Conservation (phyloP, 2,329 filamentous ascomycete genomes). For the Stylonectria norvegica region DNA sequence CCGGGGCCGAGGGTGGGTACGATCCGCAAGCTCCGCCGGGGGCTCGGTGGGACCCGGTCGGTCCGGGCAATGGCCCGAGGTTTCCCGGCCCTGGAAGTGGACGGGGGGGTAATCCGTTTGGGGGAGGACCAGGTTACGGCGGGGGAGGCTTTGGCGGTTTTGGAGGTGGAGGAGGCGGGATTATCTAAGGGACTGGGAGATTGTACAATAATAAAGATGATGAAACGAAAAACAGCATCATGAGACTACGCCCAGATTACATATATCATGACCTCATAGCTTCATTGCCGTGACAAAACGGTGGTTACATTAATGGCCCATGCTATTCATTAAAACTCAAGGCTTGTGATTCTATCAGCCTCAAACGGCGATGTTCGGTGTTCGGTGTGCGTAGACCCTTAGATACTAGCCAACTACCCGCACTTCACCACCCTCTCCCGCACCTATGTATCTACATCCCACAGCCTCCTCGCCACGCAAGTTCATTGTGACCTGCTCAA, state of each 20-base stretch:
- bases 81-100: slow-evolving; percentile 44
- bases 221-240: slow-evolving; percentile 6
- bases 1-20: slow-evolving; percentile 29
- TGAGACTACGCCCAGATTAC: slow-evolving; percentile 14
- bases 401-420: too few species aligned
- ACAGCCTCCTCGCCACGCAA: slow-evolving; percentile 15
- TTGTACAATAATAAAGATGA: too few species aligned
- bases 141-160: slow-evolving; percentile 35
- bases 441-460: slow-evolving; percentile 24
- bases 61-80: slow-evolving; percentile 57
- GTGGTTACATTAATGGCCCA: too few species aligned
- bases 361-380: too few species aligned
- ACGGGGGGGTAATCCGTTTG: slow-evolving; percentile 38
- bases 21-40: slow-evolving; percentile 79
- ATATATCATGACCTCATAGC: too few species aligned
- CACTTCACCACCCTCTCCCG: too few species aligned
- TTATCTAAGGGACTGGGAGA: slow-evolving; percentile 25
- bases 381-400: too few species aligned
- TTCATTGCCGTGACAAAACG: too few species aligned
- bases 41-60: slow-evolving; percentile 85
- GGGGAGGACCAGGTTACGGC: slow-evolving; percentile 35
- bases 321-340: too few species aligned
- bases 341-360: too few species aligned
- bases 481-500: slow-evolving; percentile 2
- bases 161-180: too few species aligned